Evolutionary conservation across 257 asterid species (phyloP).

Genomic region (Datura wrightii): DNA sequence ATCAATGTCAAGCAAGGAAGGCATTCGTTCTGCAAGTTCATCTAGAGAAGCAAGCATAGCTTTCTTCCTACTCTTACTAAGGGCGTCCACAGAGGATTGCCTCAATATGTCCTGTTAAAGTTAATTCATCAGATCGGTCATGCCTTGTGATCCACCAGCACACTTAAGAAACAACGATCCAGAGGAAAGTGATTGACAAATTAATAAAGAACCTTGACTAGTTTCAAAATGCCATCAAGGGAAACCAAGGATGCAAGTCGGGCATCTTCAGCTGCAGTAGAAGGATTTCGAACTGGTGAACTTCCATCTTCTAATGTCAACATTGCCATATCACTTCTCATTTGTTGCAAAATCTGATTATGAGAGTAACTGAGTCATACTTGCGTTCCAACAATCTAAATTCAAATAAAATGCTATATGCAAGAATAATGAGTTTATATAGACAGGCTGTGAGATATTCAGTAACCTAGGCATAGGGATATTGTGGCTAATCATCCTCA

Average conservation of each 20-base stretch:
- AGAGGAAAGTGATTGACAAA: conserved; percentile 30
- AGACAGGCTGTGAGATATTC: background rate
- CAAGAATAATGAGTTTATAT: conserved; percentile 12
- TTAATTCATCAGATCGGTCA: conserved; percentile 25
- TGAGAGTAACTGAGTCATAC: conserved; percentile 23
- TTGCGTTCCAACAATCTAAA: conserved; percentile 1
- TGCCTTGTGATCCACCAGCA: conserved; percentile 35
- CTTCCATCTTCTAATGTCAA: conserved; percentile 78
- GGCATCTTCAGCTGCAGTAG: conserved; percentile 98
- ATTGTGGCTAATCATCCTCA: background rate
- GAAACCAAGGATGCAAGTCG: conserved; percentile 92
- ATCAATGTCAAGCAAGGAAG: conserved; percentile 91
- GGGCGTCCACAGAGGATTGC: conserved; percentile 69
- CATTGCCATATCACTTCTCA: conserved; percentile 77
- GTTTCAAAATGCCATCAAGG: conserved; percentile 90
- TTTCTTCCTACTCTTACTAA: conserved; percentile 85
- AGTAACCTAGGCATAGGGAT: background rate
- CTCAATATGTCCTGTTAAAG: conserved; percentile 75
- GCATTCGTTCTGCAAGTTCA: conserved; percentile 86
- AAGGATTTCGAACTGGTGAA: conserved; percentile 82
- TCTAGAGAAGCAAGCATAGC: conserved; percentile 73
- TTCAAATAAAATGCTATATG: conserved; percentile 9
- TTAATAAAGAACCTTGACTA: conserved; percentile 71
- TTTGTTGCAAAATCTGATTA: conserved; percentile 87
- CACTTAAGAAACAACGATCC: background rate